Evolutionary conservation across 768 basidiomycete species (phyloP).

Genomic region (Rhodotorula diobovata): DNA sequence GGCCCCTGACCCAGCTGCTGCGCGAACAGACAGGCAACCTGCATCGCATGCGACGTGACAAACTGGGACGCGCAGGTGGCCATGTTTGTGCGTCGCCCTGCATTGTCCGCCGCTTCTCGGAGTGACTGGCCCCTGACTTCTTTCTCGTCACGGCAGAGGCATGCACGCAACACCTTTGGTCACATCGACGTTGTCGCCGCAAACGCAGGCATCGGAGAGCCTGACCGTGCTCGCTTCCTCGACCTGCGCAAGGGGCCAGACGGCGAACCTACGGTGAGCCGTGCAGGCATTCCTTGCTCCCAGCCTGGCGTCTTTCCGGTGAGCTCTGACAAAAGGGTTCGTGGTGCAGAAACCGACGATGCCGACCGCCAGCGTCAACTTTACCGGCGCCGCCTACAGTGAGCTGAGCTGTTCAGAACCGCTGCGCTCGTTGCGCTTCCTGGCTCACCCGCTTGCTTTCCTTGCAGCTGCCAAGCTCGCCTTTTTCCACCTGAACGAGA

Average conservation of each 20-base stretch:
- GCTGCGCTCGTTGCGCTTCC: constrained; percentile 27
- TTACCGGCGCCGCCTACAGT: constrained; percentile 55
- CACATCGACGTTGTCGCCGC: constrained; percentile 43
- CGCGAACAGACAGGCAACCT: constrained; percentile 4
- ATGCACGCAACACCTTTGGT: constrained; percentile 18
- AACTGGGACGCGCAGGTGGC: constrained; percentile 28
- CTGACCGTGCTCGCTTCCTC: constrained; percentile 36
- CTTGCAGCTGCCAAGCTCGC: constrained; percentile 57
- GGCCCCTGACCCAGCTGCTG: too few species aligned
- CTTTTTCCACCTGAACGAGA: constrained; percentile 53
- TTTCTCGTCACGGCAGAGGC: background rate
- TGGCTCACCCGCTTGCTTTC: background rate
- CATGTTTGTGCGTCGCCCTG: constrained; percentile 20
- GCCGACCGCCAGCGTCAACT: constrained; percentile 55
- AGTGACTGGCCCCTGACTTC: background rate
- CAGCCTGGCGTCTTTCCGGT: too few species aligned
- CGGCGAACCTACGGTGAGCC: constrained; percentile 48
- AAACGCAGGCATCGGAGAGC: constrained; percentile 53
- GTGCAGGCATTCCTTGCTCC: too few species aligned
- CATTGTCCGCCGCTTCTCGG: background rate
- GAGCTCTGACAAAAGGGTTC: background rate
- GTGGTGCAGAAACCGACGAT: constrained; percentile 49
- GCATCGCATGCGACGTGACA: constrained; percentile 12
- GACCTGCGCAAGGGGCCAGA: constrained; percentile 28
- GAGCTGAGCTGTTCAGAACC: too few species aligned